Conservation (phyloP, 1,139 yeast species). For the Blastobotrys buckinghamii region DNA sequence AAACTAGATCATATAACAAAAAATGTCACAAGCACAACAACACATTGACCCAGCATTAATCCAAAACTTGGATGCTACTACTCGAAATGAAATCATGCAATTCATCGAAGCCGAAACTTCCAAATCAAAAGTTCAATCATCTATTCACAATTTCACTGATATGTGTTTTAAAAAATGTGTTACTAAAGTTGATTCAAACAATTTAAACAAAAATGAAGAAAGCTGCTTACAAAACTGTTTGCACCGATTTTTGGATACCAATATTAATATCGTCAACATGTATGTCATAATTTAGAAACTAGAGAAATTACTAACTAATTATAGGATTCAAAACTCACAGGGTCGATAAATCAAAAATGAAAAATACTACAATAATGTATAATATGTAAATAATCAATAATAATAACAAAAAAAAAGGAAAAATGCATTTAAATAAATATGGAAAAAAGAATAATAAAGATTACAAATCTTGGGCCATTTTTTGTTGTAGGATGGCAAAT, state of each 20-base stretch:
- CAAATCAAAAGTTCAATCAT: slow-evolving; percentile 80
- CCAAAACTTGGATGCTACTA: slow-evolving; percentile 59
- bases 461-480: slow-evolving; percentile 7
- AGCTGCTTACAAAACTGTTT: slow-evolving; percentile 74
- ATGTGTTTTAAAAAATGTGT: slow-evolving; percentile 88
- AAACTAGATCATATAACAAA: no score
- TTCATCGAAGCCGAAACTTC: slow-evolving; percentile 81
- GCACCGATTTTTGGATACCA: slow-evolving; percentile 80
- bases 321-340: slow-evolving; percentile 24
- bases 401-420: no score
- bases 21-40: neutral
- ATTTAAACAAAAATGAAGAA: slow-evolving; percentile 56
- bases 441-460: neutral
- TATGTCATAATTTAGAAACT: slow-evolving; percentile 18
- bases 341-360: slow-evolving; percentile 13
- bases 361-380: neutral
- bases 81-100: slow-evolving; percentile 67
- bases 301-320: neutral
- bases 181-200: slow-evolving; percentile 44
- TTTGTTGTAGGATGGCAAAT: slow-evolving; percentile 5
- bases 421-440: no score
- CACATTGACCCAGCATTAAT: slow-evolving; percentile 55
- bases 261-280: slow-evolving; percentile 74
- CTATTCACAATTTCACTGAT: slow-evolving; percentile 82
- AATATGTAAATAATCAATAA: no score